Conservation (phyloP, 208 protist genomes). For the Acanthamoeba lenticulata region DNA sequence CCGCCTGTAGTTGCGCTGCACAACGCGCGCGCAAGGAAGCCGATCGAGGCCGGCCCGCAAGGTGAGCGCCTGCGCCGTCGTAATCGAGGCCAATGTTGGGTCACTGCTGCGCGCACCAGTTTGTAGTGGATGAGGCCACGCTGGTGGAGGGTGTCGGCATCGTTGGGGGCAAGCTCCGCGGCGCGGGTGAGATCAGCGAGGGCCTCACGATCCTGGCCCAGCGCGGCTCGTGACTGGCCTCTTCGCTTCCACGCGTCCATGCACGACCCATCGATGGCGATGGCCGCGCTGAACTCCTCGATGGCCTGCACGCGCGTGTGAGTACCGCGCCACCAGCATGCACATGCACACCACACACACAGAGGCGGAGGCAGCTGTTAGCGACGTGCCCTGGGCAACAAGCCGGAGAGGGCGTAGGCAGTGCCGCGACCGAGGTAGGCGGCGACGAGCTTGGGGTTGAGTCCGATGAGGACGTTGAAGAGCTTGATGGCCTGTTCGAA, state of each 20-base stretch:
- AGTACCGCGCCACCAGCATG: background rate
- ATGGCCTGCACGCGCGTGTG: conserved; percentile 10
- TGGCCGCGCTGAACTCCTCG: conserved; percentile 21
- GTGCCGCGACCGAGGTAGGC: conserved; percentile 63
- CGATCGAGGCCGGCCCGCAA: too few species aligned
- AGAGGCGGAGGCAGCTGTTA: background rate
- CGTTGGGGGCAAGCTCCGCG: conserved; percentile 8
- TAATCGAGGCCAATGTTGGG: background rate
- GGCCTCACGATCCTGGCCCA: conserved; percentile 49
- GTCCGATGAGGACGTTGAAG: conserved; percentile 43
- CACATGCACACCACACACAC: background rate
- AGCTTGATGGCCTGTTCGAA: conserved; percentile 18
- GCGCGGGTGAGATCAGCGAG: conserved; percentile 26
- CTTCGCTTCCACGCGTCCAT: conserved; percentile 67
- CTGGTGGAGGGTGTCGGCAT: conserved; percentile 73
- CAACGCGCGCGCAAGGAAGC: too few species aligned
- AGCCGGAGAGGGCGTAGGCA: conserved; percentile 29
- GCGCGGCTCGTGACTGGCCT: conserved; percentile 20
- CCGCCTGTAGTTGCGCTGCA: conserved; percentile 76
- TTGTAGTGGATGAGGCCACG: conserved; percentile 77
- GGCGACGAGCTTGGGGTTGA: conserved; percentile 50
- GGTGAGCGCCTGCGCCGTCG: background rate
- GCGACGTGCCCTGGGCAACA: background rate
- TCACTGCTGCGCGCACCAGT: conserved; percentile 4
- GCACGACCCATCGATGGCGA: conserved; percentile 24